phyloP scores from a whole-genome alignment of 768 basidiomycete species.

The Pholiota microspora region DNA sequence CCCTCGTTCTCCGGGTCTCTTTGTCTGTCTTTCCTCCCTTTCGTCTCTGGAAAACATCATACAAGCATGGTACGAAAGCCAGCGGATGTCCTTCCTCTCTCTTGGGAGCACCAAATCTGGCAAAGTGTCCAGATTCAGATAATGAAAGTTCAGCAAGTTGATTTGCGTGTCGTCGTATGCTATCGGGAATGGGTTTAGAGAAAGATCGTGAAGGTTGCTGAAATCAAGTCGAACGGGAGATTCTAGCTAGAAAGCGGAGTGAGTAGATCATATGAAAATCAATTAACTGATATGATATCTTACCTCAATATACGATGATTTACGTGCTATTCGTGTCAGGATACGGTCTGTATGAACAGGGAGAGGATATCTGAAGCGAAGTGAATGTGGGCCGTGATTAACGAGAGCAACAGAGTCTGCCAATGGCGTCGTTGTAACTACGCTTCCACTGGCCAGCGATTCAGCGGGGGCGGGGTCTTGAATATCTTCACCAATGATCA shows the following conservation, averaged over 20 bases:
- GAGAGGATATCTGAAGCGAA: slow-evolving; percentile 37
- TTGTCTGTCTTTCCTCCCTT: slow-evolving; percentile 4
- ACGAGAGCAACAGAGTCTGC: slow-evolving; percentile 32
- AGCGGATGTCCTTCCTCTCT: slow-evolving; percentile 12
- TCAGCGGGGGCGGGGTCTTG: slow-evolving; percentile 14
- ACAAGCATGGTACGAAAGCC: slow-evolving; percentile 24
- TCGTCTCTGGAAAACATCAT: slow-evolving; percentile 21
- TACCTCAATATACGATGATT: slow-evolving; percentile 50
- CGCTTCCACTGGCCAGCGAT: slow-evolving; percentile 20
- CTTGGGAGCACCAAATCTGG: slow-evolving; percentile 11
- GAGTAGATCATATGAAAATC: slow-evolving; percentile 15
- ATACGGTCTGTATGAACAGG: slow-evolving; percentile 36
- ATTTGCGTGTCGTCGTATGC: neutral
- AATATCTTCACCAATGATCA: slow-evolving; percentile 23
- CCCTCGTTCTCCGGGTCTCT: slow-evolving; percentile 3
- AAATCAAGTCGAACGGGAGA: slow-evolving; percentile 22
- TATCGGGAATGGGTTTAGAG: slow-evolving; percentile 29
- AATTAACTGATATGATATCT: slow-evolving; percentile 18
- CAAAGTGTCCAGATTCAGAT: slow-evolving; percentile 18
- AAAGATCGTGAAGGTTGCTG: slow-evolving; percentile 13
- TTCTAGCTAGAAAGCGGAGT: slow-evolving; percentile 23
- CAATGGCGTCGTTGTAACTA: slow-evolving; percentile 22
- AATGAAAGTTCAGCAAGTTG: slow-evolving; percentile 31
- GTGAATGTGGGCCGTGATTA: slow-evolving; percentile 23
- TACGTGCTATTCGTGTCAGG: slow-evolving; percentile 49